These are phyloP conservation scores for Beta lomatogona DNA, from an alignment of 179 eudicot genomes.

Conservation along the genomic window DNA sequence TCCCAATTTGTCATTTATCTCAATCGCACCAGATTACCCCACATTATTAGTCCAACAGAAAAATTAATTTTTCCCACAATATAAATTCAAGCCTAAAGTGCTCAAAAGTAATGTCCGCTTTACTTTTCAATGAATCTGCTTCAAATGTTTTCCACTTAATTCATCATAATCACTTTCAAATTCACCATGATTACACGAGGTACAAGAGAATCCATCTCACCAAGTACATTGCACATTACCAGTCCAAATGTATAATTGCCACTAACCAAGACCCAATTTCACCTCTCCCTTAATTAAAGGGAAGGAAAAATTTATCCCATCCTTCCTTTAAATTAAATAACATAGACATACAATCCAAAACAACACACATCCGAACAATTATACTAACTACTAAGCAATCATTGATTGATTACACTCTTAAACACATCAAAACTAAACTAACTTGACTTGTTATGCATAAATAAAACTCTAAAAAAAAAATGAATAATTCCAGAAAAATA, in stretches of 20 bases:
- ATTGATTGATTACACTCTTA: background rate
- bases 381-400: no score
- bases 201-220: background rate
- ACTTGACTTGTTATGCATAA: background rate
- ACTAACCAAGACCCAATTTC: background rate
- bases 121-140: background rate
- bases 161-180: background rate
- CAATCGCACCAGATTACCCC: background rate
- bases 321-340: no score
- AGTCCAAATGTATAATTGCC: no score
- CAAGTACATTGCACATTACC: background rate
- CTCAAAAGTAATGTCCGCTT: background rate
- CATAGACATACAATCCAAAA: no score
- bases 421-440: background rate
- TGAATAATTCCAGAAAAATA: slow-evolving; percentile 1
- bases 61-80: background rate
- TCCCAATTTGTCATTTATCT: no score
- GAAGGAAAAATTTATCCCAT: no score
- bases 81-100: background rate
- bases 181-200: background rate
- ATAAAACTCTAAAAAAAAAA: background rate
- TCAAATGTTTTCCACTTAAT: background rate
- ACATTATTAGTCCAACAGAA: background rate
- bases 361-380: no score
- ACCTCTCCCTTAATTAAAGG: background rate